A percentile compares a stretch with the other conserved stretches of the same genome.
Conservation (phyloP, 2,329 filamentous ascomycete species). For the Hypoxylon rubiginosum region DNA sequence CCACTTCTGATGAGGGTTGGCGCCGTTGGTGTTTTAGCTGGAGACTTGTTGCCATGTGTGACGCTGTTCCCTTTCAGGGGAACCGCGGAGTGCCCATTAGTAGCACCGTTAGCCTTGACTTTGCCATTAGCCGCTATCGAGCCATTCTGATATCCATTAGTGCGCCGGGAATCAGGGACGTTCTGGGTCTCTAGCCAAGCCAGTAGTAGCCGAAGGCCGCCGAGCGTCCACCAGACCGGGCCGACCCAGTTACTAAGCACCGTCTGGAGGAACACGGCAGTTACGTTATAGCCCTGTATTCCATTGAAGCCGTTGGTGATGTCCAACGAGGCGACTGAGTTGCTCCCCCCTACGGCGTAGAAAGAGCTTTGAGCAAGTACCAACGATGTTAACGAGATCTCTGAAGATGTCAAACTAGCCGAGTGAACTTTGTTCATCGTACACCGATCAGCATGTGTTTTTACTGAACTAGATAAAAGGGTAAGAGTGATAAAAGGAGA, state of each 20-base stretch:
- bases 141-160: neutral
- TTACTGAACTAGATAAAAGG: neutral
- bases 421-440: neutral
- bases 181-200: conserved; percentile 3
- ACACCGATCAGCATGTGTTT: neutral
- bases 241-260: conserved; percentile 29
- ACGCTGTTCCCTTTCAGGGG: neutral
- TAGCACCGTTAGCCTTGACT: neutral
- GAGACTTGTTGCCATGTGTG: neutral
- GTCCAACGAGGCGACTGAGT: conserved; percentile 26
- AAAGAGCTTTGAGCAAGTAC: conserved; percentile 28
- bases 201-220: conserved; percentile 15
- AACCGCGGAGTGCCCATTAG: neutral
- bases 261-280: conserved; percentile 21
- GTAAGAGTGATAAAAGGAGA: neutral
- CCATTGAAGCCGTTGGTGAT: conserved; percentile 31
- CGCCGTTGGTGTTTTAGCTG: neutral
- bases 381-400: conserved; percentile 18
- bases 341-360: conserved; percentile 15
- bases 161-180: neutral
- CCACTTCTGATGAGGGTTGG: neutral
- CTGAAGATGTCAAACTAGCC: neutral
- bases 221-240: conserved; percentile 30
- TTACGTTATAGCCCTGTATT: conserved; percentile 12
- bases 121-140: neutral